Base-by-base conservation (phyloP, 2,329 filamentous ascomycete genomes). In the Fragosphaeria purpurea region DNA sequence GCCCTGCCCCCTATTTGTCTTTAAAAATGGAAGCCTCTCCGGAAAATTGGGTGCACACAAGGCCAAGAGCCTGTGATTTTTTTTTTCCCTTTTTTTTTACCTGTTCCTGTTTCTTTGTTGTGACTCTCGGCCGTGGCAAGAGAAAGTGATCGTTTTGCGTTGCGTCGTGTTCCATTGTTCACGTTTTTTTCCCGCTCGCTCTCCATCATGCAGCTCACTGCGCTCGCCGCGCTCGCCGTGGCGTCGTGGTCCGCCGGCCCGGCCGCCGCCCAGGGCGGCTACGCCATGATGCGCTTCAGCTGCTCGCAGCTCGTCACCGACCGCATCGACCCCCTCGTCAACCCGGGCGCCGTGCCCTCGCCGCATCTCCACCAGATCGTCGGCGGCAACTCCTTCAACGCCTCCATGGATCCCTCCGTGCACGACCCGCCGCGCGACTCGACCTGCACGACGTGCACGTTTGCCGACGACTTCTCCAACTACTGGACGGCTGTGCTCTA, bases 391-490 rank as follows among this genome's bases (percentile, higher is more conserved):
- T 41, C 51, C 6, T 52, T 52, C 50, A 52, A 52, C 46, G 57
- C 61, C 1, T 62, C 64, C 7, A 70, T 70, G 67, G 58, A 63
- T 47, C 56, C 53, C 8, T 43, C 47, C 6, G 52, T 41, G 7
- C 44, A 58, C 35, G 59, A 62, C 51, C 50, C 59, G 13, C 43
- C 61, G 46, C 35, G 58, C 6, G 51, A 52, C 11, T 55, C 62
- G 0, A 57, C 56, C 3, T 64, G 62, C 53, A 63, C 62, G 6
- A 58, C 51, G 13, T 64, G 62, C 55, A 56, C 54, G 5, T 63
- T 64, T 41, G 60, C 53, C 8, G 61, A 68, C 50, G 65, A 66
- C 53, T 62, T 62, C 41, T 66, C 63, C 47, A 59, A 59, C 53
- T 59, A 59, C 53, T 59, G 57, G 57, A 59, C 57, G 11, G 57